phyloP scores from a whole-genome alignment of 1,139 yeast species.

The Suhomyces bribrorum region DNA sequence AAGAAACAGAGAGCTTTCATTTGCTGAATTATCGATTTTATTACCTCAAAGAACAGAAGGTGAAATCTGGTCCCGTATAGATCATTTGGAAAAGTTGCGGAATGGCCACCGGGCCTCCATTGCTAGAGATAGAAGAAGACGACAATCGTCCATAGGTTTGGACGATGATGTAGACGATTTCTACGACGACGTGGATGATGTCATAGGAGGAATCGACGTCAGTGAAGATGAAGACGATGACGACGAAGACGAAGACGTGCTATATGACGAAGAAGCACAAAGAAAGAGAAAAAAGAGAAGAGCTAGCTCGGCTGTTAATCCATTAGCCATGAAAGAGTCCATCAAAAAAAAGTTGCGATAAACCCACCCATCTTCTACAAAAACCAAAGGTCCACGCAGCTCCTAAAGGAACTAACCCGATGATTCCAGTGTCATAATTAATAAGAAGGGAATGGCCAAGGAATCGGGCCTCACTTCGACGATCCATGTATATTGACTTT shows the following conservation, averaged over 20 bases:
- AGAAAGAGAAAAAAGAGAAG: slow-evolving; percentile 41
- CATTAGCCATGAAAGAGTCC: slow-evolving; percentile 32
- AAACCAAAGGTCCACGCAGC: no score
- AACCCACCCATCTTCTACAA: no score
- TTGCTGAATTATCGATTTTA: slow-evolving; percentile 73
- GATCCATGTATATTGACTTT: slow-evolving; percentile 5
- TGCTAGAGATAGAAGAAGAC: slow-evolving; percentile 31
- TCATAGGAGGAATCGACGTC: slow-evolving; percentile 40
- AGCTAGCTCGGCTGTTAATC: slow-evolving; percentile 48
- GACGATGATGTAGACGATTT: slow-evolving; percentile 51
- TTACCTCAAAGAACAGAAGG: slow-evolving; percentile 72
- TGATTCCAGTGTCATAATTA: no score
- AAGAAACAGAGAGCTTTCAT: slow-evolving; percentile 57
- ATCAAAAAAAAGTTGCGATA: slow-evolving; percentile 12
- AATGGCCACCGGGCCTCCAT: slow-evolving; percentile 43
- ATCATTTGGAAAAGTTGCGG: slow-evolving; percentile 50
- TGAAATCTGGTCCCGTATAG: slow-evolving; percentile 69
- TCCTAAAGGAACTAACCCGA: no score
- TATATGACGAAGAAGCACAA: slow-evolving; percentile 41
- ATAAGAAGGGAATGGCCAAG: background rate
- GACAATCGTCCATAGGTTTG: slow-evolving; percentile 45
- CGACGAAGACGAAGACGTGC: slow-evolving; percentile 29
- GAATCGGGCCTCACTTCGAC: background rate
- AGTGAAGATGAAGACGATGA: slow-evolving; percentile 34
- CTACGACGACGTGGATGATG: slow-evolving; percentile 40